Base-by-base conservation (phyloP, 2,329 filamentous ascomycete species). In the Botryotinia narcissicola region DNA sequence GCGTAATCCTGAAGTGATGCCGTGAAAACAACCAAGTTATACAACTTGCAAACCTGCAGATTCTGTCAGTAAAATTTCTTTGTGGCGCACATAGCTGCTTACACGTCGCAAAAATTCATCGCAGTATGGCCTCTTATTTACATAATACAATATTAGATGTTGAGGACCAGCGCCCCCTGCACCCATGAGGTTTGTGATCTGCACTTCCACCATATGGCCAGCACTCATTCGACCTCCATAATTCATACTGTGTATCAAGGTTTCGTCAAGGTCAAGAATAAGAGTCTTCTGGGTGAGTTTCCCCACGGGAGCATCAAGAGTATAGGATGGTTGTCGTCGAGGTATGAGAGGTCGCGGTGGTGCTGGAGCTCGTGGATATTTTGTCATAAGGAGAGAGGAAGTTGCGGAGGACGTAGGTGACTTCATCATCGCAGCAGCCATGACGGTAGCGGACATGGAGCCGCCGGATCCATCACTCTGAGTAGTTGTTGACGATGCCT, bases 141-240 rank as follows among this genome's bases (percentile, higher is more conserved):
- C 96, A 85, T 98, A 99, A 85, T 99, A 99, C 75, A 99, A 84
- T 77, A 99, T 98, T 1, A 96, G 96, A 81, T 99, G 95, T 80
- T 97, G 95, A 59, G 94, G 93, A 12, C 93, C 93, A 77, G 90
- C 88, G 40, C 91, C 90, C 46, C 89, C 90, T 66, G 89, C 88
- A 72, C 89, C 91, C 62, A 93, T 88, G 72, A 89, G 84, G 75
- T 90, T 91, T 81, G 92, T 93, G 75, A 97, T 87, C 79, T 94
- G 94, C 76, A 99, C 96, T 84, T 99, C 96, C 70, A 99, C 95
- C 96, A 99, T 99, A 83, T 99, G 96, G 29, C 96, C 96, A 32
- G 93, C 95, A 79, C 93, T 95, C 91, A 97, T 97, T 74, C 95
- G 90, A 71, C 95, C 95, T 44, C 96, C 96, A 82, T 98, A 98